A percentile compares a stretch with the other conserved stretches of the same genome.
These are phyloP conservation scores for Akanthomyces muscarius DNA, from an alignment of 2,329 filamentous ascomycete species.

Conservation along the genomic window DNA sequence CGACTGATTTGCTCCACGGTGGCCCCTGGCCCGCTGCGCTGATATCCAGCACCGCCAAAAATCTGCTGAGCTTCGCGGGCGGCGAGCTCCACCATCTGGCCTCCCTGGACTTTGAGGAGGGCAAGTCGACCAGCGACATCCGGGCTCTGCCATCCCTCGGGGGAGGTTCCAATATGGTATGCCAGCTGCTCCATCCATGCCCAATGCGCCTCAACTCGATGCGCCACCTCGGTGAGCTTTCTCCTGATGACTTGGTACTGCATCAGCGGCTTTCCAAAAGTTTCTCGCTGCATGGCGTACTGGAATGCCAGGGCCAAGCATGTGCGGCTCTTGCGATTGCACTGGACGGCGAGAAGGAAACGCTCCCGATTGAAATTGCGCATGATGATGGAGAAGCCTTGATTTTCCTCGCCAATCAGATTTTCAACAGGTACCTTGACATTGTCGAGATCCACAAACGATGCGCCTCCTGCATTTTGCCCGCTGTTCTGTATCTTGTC, in stretches of 20 bases:
- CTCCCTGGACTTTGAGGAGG: slow-evolving; percentile 45
- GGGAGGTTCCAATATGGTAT: slow-evolving; percentile 42
- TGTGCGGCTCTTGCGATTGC: slow-evolving; percentile 54
- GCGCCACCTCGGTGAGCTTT: slow-evolving; percentile 56
- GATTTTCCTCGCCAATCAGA: slow-evolving; percentile 50
- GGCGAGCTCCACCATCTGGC: slow-evolving; percentile 45
- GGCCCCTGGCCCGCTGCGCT: slow-evolving; percentile 43
- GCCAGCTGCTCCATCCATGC: slow-evolving; percentile 60
- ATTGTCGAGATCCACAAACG: slow-evolving; percentile 53
- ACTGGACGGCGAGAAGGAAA: slow-evolving; percentile 52
- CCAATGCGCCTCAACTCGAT: slow-evolving; percentile 57
- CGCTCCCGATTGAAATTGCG: slow-evolving; percentile 57
- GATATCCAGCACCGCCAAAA: slow-evolving; percentile 50
- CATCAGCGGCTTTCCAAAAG: slow-evolving; percentile 56
- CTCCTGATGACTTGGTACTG: slow-evolving; percentile 55
- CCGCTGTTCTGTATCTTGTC: slow-evolving; percentile 60
- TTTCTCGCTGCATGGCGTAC: slow-evolving; percentile 50
- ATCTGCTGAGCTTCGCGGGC: slow-evolving; percentile 52
- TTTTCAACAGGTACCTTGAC: slow-evolving; percentile 51
- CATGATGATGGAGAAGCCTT: slow-evolving; percentile 57
- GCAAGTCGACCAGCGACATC: slow-evolving; percentile 31
- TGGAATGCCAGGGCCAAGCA: slow-evolving; percentile 50
- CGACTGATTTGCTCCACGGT: slow-evolving; percentile 51
- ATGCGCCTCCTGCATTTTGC: slow-evolving; percentile 60
- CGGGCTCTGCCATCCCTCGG: slow-evolving; percentile 28